A percentile compares a stretch with the other conserved stretches of the same genome.
Conservation (phyloP, 1,284 basidiomycete species). For the Agroathelia rolfsii region DNA sequence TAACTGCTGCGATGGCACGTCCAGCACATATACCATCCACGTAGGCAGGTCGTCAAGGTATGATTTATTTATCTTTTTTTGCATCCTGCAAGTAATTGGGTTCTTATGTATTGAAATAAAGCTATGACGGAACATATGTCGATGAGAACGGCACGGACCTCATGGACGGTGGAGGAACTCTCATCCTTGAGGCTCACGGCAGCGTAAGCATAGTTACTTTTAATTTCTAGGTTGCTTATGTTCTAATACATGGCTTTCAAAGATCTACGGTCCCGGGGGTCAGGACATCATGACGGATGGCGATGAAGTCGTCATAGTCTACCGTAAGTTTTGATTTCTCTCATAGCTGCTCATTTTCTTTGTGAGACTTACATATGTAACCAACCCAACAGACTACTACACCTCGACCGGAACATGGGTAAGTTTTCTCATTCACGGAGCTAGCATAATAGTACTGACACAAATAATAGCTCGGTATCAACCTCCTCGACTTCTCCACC, state of each 20-base stretch:
- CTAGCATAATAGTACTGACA: too few relatives aligned
- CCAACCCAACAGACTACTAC: constrained; percentile 49
- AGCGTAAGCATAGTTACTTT: constrained; percentile 18
- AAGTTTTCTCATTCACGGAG: too few relatives aligned
- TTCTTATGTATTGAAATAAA: constrained; percentile 10
- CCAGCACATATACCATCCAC: constrained; percentile 49
- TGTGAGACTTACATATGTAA: constrained; percentile 2
- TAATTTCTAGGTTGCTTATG: background rate
- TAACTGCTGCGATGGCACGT: constrained; percentile 39
- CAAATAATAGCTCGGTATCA: too few relatives aligned
- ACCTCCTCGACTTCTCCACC: constrained; percentile 12
- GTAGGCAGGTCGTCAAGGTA: constrained; percentile 40
- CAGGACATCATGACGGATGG: constrained; percentile 27
- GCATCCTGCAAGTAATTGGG: too few relatives aligned
- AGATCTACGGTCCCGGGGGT: constrained; percentile 41
- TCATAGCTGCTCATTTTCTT: constrained; percentile 19
- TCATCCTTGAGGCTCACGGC: constrained; percentile 38
- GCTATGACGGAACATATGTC: constrained; percentile 34
- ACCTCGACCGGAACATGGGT: constrained; percentile 22
- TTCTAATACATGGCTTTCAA: constrained; percentile 1
- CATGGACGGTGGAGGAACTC: constrained; percentile 41
- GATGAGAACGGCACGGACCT: constrained; percentile 37
- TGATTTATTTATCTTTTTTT: constrained; percentile 8
- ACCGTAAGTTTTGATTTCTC: constrained; percentile 23
- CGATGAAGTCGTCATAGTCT: constrained; percentile 30